Percentiles rank a stretch among this genome's conserved stretches.
Evolutionary conservation across 768 basidiomycete genomes (phyloP).

Genomic region (Xerocomellus intermedius): DNA sequence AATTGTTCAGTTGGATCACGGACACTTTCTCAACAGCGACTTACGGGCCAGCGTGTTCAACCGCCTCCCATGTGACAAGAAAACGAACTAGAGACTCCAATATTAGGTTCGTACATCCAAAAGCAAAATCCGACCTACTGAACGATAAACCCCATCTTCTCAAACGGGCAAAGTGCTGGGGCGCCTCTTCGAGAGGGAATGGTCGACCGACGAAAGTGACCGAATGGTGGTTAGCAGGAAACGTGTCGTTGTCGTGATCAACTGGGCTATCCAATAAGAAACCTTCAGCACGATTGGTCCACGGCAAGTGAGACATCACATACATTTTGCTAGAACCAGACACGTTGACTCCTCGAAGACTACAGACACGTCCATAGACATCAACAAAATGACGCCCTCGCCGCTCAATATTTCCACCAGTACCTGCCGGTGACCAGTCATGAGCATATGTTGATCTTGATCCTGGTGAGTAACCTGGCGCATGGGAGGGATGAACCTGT

Average conservation of each 20-base stretch:
- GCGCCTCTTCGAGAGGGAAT: conserved; percentile 87
- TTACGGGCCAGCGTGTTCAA: conserved; percentile 91
- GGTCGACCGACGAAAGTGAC: conserved; percentile 90
- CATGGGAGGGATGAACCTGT: conserved; percentile 48
- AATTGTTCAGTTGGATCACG: neutral
- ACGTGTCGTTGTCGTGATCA: conserved; percentile 64
- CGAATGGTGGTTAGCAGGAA: conserved; percentile 59
- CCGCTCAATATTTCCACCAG: conserved; percentile 53
- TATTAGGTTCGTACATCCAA: neutral
- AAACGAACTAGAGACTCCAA: conserved; percentile 64
- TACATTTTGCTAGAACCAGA: conserved; percentile 83
- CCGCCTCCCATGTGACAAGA: conserved; percentile 94
- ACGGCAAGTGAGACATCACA: neutral
- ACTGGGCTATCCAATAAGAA: conserved; percentile 47
- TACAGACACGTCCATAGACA: conserved; percentile 73
- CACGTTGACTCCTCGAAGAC: conserved; percentile 81
- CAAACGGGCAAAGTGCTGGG: conserved; percentile 75
- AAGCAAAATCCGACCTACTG: conserved; percentile 46
- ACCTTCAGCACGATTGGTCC: conserved; percentile 21
- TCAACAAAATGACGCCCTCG: conserved; percentile 85
- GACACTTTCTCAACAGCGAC: conserved; percentile 32
- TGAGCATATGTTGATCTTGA: conserved; percentile 58
- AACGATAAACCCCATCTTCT: conserved; percentile 88
- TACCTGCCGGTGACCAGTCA: conserved; percentile 62
- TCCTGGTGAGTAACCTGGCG: conserved; percentile 46